These are phyloP conservation scores for Corynespora cassiicola DNA, from an alignment of 2,329 filamentous ascomycete genomes.

Conservation along the genomic window DNA sequence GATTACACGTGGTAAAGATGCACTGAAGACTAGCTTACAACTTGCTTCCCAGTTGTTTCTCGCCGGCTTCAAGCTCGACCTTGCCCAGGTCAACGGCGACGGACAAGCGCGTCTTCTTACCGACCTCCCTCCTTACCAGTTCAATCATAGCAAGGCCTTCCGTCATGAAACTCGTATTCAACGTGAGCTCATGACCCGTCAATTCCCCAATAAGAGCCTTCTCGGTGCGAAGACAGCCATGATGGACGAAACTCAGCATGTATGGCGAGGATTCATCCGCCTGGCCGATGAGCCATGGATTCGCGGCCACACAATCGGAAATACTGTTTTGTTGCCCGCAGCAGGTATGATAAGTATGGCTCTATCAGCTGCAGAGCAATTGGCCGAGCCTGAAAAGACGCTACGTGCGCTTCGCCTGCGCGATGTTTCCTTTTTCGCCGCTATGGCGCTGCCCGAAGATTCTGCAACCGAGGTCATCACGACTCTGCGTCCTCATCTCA, in stretches of 20 bases:
- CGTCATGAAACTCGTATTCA: constrained; percentile 17
- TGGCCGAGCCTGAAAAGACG: background rate
- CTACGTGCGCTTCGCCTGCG: background rate
- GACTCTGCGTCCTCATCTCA: constrained; percentile 11
- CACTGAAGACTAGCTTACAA: constrained; percentile 13
- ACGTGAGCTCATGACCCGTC: constrained; percentile 1
- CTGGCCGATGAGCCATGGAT: constrained; percentile 31
- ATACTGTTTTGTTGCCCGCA: constrained; percentile 11
- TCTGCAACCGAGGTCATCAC: constrained; percentile 9
- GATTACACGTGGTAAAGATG: constrained; percentile 16
- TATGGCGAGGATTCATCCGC: constrained; percentile 19
- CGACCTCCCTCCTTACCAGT: constrained; percentile 33
- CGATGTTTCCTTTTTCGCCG: background rate
- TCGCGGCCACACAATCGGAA: constrained; percentile 28
- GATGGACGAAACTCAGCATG: constrained; percentile 14
- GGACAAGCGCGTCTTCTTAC: constrained; percentile 4
- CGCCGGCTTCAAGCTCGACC: constrained; percentile 1
- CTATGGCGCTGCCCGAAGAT: constrained; percentile 1
- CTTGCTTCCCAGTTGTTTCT: constrained; percentile 23
- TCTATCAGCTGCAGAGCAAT: constrained; percentile 6
- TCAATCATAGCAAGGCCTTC: constrained; percentile 29
- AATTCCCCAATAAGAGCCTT: background rate
- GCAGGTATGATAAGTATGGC: constrained; percentile 6
- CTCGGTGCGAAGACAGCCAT: constrained; percentile 15
- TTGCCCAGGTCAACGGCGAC: constrained; percentile 1